Conservation (phyloP, 768 basidiomycete species). For the Neoboletus brunneissimus region DNA sequence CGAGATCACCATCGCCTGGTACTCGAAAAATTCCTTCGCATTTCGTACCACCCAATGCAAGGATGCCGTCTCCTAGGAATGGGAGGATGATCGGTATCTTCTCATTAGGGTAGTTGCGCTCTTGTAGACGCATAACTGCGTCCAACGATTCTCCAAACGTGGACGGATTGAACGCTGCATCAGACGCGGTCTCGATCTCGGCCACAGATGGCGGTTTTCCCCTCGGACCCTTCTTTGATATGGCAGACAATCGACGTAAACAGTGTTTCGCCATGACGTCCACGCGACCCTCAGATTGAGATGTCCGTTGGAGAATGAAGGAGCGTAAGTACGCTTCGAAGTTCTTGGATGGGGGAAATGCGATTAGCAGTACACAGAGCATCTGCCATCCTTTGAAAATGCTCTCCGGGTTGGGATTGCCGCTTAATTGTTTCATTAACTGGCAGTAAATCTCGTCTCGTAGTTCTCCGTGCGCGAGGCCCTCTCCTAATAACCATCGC, state of each 20-base stretch:
- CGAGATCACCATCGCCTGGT: constrained; percentile 85
- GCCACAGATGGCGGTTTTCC: constrained; percentile 77
- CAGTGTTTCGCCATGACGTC: constrained; percentile 93
- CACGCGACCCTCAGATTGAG: constrained; percentile 69
- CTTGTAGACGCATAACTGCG: constrained; percentile 79
- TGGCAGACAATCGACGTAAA: constrained; percentile 67
- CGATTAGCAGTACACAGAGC: constrained; percentile 83
- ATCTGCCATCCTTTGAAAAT: constrained; percentile 92
- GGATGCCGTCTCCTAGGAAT: constrained; percentile 89
- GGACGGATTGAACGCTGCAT: constrained; percentile 93
- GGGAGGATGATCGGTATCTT: constrained; percentile 91
- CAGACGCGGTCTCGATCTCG: constrained; percentile 93
- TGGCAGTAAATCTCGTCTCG: constrained; percentile 95
- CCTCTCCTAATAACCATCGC: constrained; percentile 80
- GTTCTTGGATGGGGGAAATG: constrained; percentile 92
- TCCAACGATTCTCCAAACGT: constrained; percentile 91
- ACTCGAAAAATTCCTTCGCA: constrained; percentile 92
- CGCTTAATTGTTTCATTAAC: constrained; percentile 84
- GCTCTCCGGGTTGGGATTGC: constrained; percentile 81
- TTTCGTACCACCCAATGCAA: constrained; percentile 81
- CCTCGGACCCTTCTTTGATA: constrained; percentile 81
- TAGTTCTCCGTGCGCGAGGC: constrained; percentile 76
- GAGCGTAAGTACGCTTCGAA: constrained; percentile 80
- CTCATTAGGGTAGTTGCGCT: constrained; percentile 78
- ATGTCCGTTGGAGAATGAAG: constrained; percentile 73